Conservation (phyloP, 345 rosid genomes). For the Gossypium anomalum region DNA sequence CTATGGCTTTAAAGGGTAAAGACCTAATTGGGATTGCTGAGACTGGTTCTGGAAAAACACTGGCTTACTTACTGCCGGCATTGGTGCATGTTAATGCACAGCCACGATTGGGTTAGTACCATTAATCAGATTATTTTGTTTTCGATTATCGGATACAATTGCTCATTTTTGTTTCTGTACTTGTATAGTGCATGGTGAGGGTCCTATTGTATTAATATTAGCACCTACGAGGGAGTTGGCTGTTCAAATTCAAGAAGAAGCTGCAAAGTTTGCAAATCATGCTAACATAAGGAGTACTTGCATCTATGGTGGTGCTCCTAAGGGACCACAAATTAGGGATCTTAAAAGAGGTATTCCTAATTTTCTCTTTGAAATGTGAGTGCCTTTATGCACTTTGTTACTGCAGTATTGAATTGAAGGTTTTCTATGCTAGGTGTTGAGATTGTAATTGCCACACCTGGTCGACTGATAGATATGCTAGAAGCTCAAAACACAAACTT, state of each 20-base stretch:
- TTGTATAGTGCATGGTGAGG: conserved; percentile 70
- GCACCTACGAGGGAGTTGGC: conserved; percentile 98
- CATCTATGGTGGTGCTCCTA: conserved; percentile 93
- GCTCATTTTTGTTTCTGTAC: conserved; percentile 6
- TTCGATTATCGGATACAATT: background rate
- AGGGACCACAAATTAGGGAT: conserved; percentile 96
- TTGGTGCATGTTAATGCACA: conserved; percentile 88
- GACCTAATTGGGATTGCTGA: conserved; percentile 93
- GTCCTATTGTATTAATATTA: conserved; percentile 72
- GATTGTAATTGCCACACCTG: conserved; percentile 95
- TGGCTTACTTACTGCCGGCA: conserved; percentile 92
- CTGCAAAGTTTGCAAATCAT: conserved; percentile 57
- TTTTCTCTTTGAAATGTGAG: conserved; percentile 7
- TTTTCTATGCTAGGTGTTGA: conserved; percentile 70
- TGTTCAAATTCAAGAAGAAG: conserved; percentile 92
- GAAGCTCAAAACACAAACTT: conserved; percentile 80
- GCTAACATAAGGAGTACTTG: conserved; percentile 82
- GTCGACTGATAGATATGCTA: conserved; percentile 92
- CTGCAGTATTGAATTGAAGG: background rate
- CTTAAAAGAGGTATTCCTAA: conserved; percentile 66
- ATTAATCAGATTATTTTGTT: background rate
- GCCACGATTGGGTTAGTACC: conserved; percentile 74
- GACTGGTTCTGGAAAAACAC: conserved; percentile 97
- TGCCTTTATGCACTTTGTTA: background rate
- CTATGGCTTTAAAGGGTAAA: conserved; percentile 95